Conservation (phyloP, 2,329 filamentous ascomycete genomes). For the Fusarium torreyae region DNA sequence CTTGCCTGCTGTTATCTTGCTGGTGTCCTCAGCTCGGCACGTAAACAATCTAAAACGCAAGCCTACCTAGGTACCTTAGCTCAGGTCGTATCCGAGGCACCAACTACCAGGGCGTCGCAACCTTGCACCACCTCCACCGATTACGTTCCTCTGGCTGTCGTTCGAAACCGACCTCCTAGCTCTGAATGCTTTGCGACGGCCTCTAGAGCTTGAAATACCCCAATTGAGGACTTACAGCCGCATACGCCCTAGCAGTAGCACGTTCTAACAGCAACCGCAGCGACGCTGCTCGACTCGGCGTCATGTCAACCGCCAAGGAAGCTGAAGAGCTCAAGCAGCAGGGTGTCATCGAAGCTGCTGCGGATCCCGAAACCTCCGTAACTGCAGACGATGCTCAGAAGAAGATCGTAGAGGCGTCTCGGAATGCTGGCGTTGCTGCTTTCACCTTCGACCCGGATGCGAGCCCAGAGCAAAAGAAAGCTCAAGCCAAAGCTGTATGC, state of each 20-base stretch:
- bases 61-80: slow-evolving; percentile 1
- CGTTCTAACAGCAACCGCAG: slow-evolving; percentile 30
- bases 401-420: slow-evolving; percentile 82
- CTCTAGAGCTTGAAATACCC: slow-evolving; percentile 28
- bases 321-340: slow-evolving; percentile 82
- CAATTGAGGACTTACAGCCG: slow-evolving; percentile 45
- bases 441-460: slow-evolving; percentile 92
- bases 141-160: slow-evolving; percentile 21
- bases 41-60: slow-evolving; percentile 14
- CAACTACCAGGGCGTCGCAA: slow-evolving; percentile 22
- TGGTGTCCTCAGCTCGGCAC: slow-evolving; percentile 27
- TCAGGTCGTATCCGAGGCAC: slow-evolving; percentile 26
- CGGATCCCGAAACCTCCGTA: slow-evolving; percentile 77
- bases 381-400: slow-evolving; percentile 80
- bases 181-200: slow-evolving; percentile 42
- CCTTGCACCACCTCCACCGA: slow-evolving; percentile 26
- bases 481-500: slow-evolving; percentile 81
- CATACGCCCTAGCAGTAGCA: slow-evolving; percentile 13
- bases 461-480: slow-evolving; percentile 84
- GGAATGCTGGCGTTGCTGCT: slow-evolving; percentile 82
- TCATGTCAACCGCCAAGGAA: slow-evolving; percentile 56
- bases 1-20: slow-evolving; percentile 30
- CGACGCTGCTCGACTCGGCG: slow-evolving; percentile 38
- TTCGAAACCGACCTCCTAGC: slow-evolving; percentile 24
- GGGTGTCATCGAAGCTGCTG: slow-evolving; percentile 82